Evolutionary conservation across 306 rosid species (phyloP), one percentile per base, ranked within the genome.

Genomic region (Pyrus communis): DNA sequence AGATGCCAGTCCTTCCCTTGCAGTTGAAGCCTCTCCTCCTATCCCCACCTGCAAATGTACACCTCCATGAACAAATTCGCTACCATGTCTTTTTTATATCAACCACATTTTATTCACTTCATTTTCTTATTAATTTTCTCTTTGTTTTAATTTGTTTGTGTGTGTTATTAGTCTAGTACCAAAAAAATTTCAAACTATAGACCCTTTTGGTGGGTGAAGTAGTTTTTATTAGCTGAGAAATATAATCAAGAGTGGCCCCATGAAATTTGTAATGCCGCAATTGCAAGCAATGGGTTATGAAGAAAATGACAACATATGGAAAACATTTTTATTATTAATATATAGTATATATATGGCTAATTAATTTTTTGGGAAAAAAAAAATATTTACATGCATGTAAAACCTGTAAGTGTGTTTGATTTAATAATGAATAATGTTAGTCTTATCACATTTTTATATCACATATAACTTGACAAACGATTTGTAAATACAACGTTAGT

Each of bases 21-120:
- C 83, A 19, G 84, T 85, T 25, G 91, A 91, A 80, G 80, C 83
- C 76, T 91, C 98, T 64, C 87, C 98, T 49, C 87, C 97, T 60
- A 90, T 85, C 76, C 96, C 96, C 83, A 87, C 96, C 98, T 95
- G 86, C 79, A 86, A 57, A 75, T 38, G 23, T 57, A 82, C 69
- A 78, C 61, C 7, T 27, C 43, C 28, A 38, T 45, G 28, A 66
- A 58, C 42, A 60, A 67, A 52, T 80, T 80, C 70, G 84, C 70
- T 59, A 70, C 67, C 73, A 46, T n/a, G 81, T 78, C 89, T 76
- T 46, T 84, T 45, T 78, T 22, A 30, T 61, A 38, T 71, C 75
- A 33, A 71, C 79, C 27, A 67, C 46, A 60, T 23, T 70, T 49
- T 54, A 62, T 45, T 55, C 21, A 23, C 30, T 67, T 38, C 67